A percentile compares a stretch with the other conserved stretches of the same genome.
These are phyloP conservation scores for Solanum appendiculatum DNA, from an alignment of 257 asterid genomes.

Conservation along the genomic window DNA sequence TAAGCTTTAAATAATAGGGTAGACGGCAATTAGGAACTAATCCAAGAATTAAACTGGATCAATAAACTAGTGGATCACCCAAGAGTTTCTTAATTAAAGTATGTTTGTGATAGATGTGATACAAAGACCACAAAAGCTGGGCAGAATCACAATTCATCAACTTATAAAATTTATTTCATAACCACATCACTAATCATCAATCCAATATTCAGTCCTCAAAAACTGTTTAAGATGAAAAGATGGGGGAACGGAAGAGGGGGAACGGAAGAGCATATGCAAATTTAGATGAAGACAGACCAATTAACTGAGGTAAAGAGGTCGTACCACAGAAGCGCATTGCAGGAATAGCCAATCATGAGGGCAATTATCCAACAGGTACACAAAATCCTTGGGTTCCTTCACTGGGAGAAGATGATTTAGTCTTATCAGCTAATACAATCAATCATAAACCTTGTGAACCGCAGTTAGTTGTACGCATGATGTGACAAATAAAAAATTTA, in stretches of 20 bases:
- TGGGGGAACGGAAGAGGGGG: neutral
- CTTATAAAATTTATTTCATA: neutral
- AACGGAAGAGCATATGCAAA: neutral
- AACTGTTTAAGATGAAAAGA: neutral
- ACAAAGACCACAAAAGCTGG: neutral
- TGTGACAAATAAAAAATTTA: neutral
- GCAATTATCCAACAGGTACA: slow-evolving; percentile 66
- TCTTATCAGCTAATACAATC: neutral
- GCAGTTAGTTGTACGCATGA: neutral
- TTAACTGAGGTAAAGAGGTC: neutral
- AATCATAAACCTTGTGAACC: neutral
- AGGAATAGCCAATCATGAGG: slow-evolving; percentile 94
- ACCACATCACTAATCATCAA: neutral
- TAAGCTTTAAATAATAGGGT: neutral
- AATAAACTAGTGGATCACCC: neutral
- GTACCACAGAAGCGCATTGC: slow-evolving; percentile 84
- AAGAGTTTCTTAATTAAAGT: neutral
- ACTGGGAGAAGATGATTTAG: slow-evolving; percentile 25
- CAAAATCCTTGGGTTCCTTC: slow-evolving; percentile 59
- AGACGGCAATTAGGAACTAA: neutral
- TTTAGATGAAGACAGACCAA: neutral
- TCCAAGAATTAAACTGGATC: neutral
- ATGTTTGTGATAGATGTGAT: neutral
- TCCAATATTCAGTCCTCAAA: neutral
- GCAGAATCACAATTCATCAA: neutral